Percentiles rank a stretch among this genome's conserved stretches.
These are phyloP conservation scores for Kuraishia piskuri DNA, from an alignment of 805 yeast genomes.

Conservation along the genomic window DNA sequence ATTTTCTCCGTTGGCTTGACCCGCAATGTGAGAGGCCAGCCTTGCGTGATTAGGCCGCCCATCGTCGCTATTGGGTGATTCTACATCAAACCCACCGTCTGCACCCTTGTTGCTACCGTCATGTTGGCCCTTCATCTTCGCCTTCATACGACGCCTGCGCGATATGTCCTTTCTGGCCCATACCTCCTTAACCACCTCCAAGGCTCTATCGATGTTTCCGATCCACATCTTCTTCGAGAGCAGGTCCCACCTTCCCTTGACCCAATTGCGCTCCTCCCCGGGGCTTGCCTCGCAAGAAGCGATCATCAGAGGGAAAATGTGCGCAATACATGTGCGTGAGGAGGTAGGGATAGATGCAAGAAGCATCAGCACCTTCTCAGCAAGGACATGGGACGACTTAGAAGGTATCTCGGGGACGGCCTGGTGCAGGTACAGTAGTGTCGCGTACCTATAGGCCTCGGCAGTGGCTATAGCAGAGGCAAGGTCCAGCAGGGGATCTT, in stretches of 20 bases:
- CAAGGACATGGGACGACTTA: conserved; percentile 41
- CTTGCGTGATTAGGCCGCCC: conserved; percentile 7
- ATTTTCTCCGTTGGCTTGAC: conserved; percentile 30
- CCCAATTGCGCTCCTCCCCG: conserved; percentile 56
- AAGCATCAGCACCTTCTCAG: conserved; percentile 50
- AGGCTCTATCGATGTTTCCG: conserved; percentile 57
- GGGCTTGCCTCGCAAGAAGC: conserved; percentile 58
- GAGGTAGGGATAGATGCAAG: conserved; percentile 55
- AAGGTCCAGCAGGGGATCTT: conserved; percentile 44
- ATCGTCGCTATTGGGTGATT: conserved; percentile 16
- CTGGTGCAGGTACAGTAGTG: conserved; percentile 54
- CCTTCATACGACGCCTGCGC: conserved; percentile 17
- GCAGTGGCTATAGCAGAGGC: conserved; percentile 60
- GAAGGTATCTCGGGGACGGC: conserved; percentile 66
- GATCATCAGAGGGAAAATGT: conserved; percentile 56
- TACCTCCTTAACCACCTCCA: conserved; percentile 63
- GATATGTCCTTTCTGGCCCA: conserved; percentile 55
- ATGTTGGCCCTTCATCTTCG: conserved; percentile 5
- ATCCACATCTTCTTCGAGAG: conserved; percentile 49
- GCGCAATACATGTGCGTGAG: conserved; percentile 48
- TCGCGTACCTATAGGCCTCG: conserved; percentile 56
- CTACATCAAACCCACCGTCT: conserved; percentile 12
- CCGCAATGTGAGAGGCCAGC: conserved; percentile 26
- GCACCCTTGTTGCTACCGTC: conserved; percentile 13
- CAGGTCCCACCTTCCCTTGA: conserved; percentile 46